A percentile compares a stretch with the other conserved stretches of the same genome.
Conservation (phyloP, 805 yeast species). For the Saccharomyces eubayanus region DNA sequence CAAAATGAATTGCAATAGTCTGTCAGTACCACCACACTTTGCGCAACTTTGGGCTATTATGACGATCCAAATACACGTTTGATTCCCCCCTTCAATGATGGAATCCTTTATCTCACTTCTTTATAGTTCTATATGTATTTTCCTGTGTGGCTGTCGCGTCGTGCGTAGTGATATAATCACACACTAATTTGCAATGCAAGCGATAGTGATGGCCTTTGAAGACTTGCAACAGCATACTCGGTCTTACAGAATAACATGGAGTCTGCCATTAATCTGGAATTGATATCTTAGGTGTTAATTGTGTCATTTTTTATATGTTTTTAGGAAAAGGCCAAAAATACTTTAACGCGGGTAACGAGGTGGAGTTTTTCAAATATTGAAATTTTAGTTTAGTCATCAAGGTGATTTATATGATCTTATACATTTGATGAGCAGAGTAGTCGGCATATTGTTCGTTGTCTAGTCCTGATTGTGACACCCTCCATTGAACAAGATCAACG, state of each 20-base stretch:
- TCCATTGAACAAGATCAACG: background rate
- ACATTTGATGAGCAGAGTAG: background rate
- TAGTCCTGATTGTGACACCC: background rate
- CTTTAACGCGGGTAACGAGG: background rate
- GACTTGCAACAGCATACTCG: no score
- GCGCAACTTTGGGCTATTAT: background rate
- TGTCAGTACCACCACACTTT: background rate
- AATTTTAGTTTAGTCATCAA: background rate
- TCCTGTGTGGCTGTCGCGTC: background rate
- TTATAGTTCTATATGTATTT: background rate
- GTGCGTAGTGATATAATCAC: background rate
- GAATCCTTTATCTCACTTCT: background rate
- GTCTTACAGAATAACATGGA: background rate
- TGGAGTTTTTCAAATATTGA: background rate
- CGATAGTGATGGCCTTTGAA: background rate
- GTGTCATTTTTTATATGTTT: no score
- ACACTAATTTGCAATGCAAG: background rate
- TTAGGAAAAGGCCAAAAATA: background rate
- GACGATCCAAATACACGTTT: background rate
- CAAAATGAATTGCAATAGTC: background rate
- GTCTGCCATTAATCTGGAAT: background rate
- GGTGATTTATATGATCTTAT: background rate
- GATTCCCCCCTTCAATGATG: background rate
- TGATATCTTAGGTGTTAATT: no score
- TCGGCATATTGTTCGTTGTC: background rate